These are phyloP conservation scores for Calvatia gigantea DNA, from an alignment of 768 basidiomycete genomes.

Conservation along the genomic window DNA sequence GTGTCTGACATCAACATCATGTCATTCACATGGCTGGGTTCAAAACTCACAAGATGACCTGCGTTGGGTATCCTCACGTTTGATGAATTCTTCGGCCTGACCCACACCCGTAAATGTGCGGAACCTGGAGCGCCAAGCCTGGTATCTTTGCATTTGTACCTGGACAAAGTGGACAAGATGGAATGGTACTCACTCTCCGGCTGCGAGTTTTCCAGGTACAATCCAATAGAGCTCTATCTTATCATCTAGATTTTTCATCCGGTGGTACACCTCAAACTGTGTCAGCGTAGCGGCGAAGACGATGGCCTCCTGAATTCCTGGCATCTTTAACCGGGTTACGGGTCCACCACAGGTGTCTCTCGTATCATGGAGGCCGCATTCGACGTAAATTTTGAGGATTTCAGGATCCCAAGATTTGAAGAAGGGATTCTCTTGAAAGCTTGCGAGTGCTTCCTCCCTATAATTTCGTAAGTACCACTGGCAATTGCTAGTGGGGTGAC, in stretches of 20 bases:
- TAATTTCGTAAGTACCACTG: neutral
- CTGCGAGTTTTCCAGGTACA: conserved; percentile 41
- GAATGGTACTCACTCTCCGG: conserved; percentile 24
- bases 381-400: conserved; percentile 56
- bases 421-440: conserved; percentile 55
- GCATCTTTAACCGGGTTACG: conserved; percentile 59
- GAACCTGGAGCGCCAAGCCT: conserved; percentile 26
- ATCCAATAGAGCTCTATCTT: conserved; percentile 53
- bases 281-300: conserved; percentile 50
- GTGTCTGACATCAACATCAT: neutral
- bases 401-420: conserved; percentile 69
- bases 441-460: conserved; percentile 57
- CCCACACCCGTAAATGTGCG: conserved; percentile 38
- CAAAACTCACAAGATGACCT: conserved; percentile 40
- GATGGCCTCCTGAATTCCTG: conserved; percentile 60
- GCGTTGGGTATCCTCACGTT: conserved; percentile 36
- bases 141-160: conserved; percentile 14
- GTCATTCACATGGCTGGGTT: neutral
- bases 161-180: conserved; percentile 14
- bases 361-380: conserved; percentile 47
- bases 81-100: conserved; percentile 36
- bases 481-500: neutral
- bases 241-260: conserved; percentile 42
- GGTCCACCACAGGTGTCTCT: conserved; percentile 27
- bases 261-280: conserved; percentile 37